These are phyloP conservation scores for Spizellomyces punctatus DNA, from an alignment of 192 early-diverging fungal genomes.

Conservation along the genomic window DNA sequence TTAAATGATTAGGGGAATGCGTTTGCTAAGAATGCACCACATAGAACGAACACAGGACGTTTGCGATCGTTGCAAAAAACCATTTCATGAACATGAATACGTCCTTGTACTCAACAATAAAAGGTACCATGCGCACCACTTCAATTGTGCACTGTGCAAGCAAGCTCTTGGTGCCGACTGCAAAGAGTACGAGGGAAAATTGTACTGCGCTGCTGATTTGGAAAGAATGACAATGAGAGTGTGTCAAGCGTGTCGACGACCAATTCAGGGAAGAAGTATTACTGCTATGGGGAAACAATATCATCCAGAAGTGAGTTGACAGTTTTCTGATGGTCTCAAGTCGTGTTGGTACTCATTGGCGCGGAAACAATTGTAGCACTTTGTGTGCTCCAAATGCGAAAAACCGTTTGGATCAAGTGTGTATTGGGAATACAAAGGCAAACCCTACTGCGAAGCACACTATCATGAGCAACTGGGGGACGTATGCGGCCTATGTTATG, in stretches of 20 bases:
- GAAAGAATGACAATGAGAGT: conserved; percentile 30
- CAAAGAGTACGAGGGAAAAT: conserved; percentile 51
- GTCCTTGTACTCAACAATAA: conserved; percentile 34
- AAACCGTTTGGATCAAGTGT: conserved; percentile 39
- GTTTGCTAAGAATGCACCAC: conserved; percentile 2
- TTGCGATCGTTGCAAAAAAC: conserved; percentile 49
- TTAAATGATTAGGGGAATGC: background rate
- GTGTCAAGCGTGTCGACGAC: conserved; percentile 45
- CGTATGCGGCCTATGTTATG: conserved; percentile 46
- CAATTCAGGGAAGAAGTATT: conserved; percentile 46
- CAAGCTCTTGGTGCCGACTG: conserved; percentile 28
- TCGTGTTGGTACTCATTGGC: no score
- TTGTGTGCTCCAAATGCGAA: conserved; percentile 56
- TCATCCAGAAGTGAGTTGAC: conserved; percentile 48
- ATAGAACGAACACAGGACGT: conserved; percentile 12
- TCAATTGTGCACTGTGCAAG: conserved; percentile 47
- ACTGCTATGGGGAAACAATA: conserved; percentile 46
- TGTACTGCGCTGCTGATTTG: conserved; percentile 52
- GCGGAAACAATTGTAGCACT: conserved; percentile 35
- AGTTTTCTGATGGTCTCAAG: background rate
- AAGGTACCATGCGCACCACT: conserved; percentile 51
- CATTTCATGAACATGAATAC: conserved; percentile 22
- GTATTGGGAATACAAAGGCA: conserved; percentile 48
- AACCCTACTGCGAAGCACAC: conserved; percentile 50
- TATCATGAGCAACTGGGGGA: conserved; percentile 50